Evolutionary conservation across 1,139 yeast genomes (phyloP).

Genomic region (Nakaseomyces uthaithaninus): DNA sequence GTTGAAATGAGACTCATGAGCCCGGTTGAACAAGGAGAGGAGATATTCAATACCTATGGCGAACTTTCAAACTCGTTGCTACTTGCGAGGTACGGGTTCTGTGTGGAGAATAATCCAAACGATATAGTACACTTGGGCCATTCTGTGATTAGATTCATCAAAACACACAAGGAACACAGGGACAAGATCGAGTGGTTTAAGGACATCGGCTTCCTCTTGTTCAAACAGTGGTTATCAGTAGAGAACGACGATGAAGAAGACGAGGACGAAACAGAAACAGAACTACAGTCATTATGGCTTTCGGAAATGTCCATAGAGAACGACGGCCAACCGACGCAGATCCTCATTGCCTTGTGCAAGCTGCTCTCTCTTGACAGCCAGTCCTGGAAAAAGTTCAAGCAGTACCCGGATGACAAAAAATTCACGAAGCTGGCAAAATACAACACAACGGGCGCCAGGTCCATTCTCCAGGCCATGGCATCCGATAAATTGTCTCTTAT

Average conservation of each 20-base stretch:
- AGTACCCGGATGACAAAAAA: slow-evolving; percentile 6
- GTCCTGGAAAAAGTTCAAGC: neutral
- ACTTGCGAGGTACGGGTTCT: slow-evolving; percentile 70
- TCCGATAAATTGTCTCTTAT: neutral
- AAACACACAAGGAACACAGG: slow-evolving; percentile 8
- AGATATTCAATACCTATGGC: slow-evolving; percentile 74
- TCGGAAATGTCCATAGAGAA: slow-evolving; percentile 13
- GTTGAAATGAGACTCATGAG: slow-evolving; percentile 48
- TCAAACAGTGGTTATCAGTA: slow-evolving; percentile 5
- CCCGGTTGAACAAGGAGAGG: slow-evolving; percentile 41
- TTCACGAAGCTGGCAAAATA: slow-evolving; percentile 1
- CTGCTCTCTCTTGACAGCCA: neutral
- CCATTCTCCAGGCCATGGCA: neutral
- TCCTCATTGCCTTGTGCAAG: slow-evolving; percentile 5
- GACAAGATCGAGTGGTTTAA: slow-evolving; percentile 8
- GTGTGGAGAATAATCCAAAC: slow-evolving; percentile 45
- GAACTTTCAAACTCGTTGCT: slow-evolving; percentile 57
- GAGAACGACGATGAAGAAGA: slow-evolving; percentile 7
- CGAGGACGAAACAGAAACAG: slow-evolving; percentile 7
- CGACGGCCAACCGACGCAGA: slow-evolving; percentile 11
- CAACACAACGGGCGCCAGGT: neutral
- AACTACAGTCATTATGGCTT: slow-evolving; percentile 11
- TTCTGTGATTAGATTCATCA: slow-evolving; percentile 18
- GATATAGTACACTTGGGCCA: slow-evolving; percentile 49
- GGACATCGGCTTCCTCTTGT: neutral